phyloP scores from a whole-genome alignment of 164 flowering plant species.

The Piper betle region DNA sequence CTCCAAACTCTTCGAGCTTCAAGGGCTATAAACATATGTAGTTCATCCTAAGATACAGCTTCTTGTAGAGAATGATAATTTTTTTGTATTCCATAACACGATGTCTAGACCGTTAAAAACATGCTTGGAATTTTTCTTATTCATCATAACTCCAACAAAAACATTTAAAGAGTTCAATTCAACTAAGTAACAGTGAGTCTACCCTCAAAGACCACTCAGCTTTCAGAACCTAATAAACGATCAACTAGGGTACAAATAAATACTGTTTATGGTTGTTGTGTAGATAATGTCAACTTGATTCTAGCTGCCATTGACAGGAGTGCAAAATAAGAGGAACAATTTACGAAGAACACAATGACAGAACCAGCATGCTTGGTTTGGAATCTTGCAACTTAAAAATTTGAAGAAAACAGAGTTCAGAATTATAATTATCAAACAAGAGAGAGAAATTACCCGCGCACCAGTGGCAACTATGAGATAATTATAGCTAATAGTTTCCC shows the following conservation, averaged over 20 bases:
- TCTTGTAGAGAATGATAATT: too few relatives aligned
- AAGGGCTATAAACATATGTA: constrained; percentile 42
- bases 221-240: background rate
- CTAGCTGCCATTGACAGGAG: background rate
- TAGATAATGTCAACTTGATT: background rate
- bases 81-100: too few relatives aligned
- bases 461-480: constrained; percentile 91
- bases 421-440: constrained; percentile 5
- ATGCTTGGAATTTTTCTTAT: too few relatives aligned
- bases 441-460: constrained; percentile 79
- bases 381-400: background rate
- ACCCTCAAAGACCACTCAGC: background rate
- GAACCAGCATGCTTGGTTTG: background rate
- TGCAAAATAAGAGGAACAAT: background rate
- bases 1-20: constrained; percentile 94
- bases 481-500: constrained; percentile 90
- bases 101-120: too few relatives aligned
- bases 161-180: background rate
- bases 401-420: background rate
- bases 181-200: too few relatives aligned
- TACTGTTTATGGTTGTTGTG: background rate
- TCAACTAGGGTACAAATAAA: too few relatives aligned
- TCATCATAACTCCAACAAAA: too few relatives aligned
- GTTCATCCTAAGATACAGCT: constrained; percentile 3
- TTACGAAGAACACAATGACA: background rate